A percentile compares a stretch with the other conserved stretches of the same genome.
phyloP scores from a whole-genome alignment of 2,329 filamentous ascomycete genomes.

The Stachybotrys chartarum region DNA sequence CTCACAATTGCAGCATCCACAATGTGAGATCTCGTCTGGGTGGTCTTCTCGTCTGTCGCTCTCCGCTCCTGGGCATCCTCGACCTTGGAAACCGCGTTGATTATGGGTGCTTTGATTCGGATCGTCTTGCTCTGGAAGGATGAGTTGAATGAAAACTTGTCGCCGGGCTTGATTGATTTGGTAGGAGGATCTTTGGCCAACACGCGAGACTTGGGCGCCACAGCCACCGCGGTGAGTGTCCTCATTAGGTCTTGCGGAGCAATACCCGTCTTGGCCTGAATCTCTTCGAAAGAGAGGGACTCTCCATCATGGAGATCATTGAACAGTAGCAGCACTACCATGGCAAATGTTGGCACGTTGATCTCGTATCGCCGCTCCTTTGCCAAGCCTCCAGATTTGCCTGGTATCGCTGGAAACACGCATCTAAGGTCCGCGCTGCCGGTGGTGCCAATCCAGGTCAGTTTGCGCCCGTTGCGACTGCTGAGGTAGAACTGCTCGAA shows the following conservation, averaged over 20 bases:
- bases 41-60: conserved; percentile 69
- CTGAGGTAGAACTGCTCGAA: conserved; percentile 85
- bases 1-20: conserved; percentile 72
- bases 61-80: conserved; percentile 65
- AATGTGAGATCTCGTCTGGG: conserved; percentile 62
- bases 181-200: conserved; percentile 73
- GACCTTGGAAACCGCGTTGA: conserved; percentile 75
- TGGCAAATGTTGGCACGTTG: conserved; percentile 86
- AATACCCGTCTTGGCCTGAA: conserved; percentile 76
- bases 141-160: conserved; percentile 77
- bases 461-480: conserved; percentile 78
- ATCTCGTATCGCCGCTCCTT: conserved; percentile 76
- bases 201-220: conserved; percentile 76
- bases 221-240: conserved; percentile 73
- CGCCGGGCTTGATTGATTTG: conserved; percentile 68
- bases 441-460: conserved; percentile 69
- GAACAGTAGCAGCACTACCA: conserved; percentile 85
- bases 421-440: conserved; percentile 85
- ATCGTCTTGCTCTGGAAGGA: conserved; percentile 75
- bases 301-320: conserved; percentile 59
- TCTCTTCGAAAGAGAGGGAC: conserved; percentile 61
- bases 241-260: conserved; percentile 65
- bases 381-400: conserved; percentile 55
- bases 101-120: conserved; percentile 83
- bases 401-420: conserved; percentile 63